Conservation (phyloP, 176 grass and related monocot species). For the Aegilops tauschii region DNA sequence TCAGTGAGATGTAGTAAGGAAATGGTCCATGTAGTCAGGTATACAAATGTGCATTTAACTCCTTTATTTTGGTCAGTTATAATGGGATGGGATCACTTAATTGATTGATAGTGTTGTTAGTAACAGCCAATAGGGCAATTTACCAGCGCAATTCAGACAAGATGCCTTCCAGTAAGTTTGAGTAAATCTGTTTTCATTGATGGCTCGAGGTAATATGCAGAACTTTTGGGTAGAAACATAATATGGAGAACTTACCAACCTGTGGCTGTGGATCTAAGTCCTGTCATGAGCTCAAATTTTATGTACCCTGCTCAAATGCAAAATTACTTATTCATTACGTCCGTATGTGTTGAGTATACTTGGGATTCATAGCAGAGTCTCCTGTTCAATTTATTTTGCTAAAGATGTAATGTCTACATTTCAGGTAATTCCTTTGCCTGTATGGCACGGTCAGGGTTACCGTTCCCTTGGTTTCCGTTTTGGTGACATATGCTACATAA, state of each 20-base stretch:
- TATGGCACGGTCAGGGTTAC: slow-evolving; percentile 93
- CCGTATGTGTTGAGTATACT: not conserved
- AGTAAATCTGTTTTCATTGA: slow-evolving; percentile 12
- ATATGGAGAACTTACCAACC: not conserved
- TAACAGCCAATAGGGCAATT: not conserved
- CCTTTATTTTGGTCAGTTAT: slow-evolving; percentile 7
- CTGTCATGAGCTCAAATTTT: not conserved
- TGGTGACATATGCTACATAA: slow-evolving; percentile 86
- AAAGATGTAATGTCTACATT: slow-evolving; percentile 20
- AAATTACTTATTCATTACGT: not conserved
- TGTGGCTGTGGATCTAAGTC: slow-evolving; percentile 1
- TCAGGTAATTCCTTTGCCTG: slow-evolving; percentile 84
- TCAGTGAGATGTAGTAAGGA: slow-evolving; percentile 11
- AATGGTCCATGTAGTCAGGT: not conserved
- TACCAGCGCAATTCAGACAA: not conserved
- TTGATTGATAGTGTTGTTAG: slow-evolving; percentile 14
- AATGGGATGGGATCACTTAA: not conserved
- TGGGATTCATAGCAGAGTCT: not conserved
- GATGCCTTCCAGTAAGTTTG: not conserved
- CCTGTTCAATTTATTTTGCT: slow-evolving; percentile 23
- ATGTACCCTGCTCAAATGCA: not conserved
- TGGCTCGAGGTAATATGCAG: not conserved
- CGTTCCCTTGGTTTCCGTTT: slow-evolving; percentile 95
- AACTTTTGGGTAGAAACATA: not conserved
- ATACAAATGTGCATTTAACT: not conserved